A percentile compares a stretch with the other conserved stretches of the same genome.
These are phyloP conservation scores for Coniochaeta pulveracea DNA, from an alignment of 2,329 filamentous ascomycete species.

Conservation along the genomic window DNA sequence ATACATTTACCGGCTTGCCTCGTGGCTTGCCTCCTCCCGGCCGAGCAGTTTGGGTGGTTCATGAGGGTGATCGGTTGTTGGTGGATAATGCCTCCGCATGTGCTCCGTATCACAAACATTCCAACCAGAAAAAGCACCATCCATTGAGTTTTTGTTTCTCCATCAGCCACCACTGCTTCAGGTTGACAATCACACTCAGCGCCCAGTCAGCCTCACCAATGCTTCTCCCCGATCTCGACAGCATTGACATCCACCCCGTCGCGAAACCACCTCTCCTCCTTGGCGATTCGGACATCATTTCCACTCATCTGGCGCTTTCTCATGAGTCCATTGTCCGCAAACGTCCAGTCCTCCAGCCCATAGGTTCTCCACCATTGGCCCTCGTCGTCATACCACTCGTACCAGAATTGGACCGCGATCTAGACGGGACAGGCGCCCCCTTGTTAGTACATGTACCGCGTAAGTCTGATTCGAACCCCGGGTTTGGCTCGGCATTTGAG, in stretches of 20 bases:
- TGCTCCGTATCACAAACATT: too few species aligned
- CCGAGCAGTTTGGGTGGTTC: too few species aligned
- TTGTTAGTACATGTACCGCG: not conserved
- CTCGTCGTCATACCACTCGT: constrained; percentile 59
- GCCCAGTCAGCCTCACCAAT: constrained; percentile 41
- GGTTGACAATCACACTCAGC: not conserved
- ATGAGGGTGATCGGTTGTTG: too few species aligned
- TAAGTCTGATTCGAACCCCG: not conserved
- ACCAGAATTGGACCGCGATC: constrained; percentile 88
- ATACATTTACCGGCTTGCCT: too few species aligned
- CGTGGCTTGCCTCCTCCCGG: too few species aligned
- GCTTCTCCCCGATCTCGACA: constrained; percentile 54
- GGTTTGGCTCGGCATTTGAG: too few species aligned
- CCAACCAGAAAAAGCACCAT: too few species aligned
- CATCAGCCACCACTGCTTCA: not conserved
- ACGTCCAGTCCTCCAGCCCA: constrained; percentile 73
- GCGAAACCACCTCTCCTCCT: constrained; percentile 57
- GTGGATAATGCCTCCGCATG: too few species aligned
- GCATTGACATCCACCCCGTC: constrained; percentile 58
- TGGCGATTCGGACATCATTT: constrained; percentile 54
- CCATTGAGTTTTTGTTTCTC: too few species aligned
- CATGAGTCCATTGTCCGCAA: constrained; percentile 59
- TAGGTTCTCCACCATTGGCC: constrained; percentile 84
- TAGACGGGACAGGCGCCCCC: constrained; percentile 13
- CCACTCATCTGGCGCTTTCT: constrained; percentile 66